Base-by-base conservation (phyloP, 2,329 filamentous ascomycete species). In the Cordyceps militaris region DNA sequence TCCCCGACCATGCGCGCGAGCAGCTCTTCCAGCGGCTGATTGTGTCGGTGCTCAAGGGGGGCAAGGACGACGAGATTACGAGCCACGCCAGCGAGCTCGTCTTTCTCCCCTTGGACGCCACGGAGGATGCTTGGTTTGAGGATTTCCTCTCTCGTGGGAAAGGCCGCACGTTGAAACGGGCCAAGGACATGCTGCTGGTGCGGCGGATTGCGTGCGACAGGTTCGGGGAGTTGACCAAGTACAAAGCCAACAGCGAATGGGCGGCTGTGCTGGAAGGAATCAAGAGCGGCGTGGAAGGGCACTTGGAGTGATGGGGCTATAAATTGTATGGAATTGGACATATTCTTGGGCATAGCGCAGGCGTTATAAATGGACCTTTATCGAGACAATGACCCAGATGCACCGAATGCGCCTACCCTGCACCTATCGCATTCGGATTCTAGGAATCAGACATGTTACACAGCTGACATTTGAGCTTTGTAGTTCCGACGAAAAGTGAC, bases 91-190 rank as follows among this genome's bases (percentile, higher is more conserved):
- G 83, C 47, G 87, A 93, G 68, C 76, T 95, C 0, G 80, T 90
- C 9, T 85, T 86, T 60, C 71, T 93, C 61, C 88, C 89, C 0
- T 81, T 95, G n/a, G 83, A 83, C 58, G 69, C 76, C 1, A 75
- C 81, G 19, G 91, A 96, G 67, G 88, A 92, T 67, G 68, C 67
- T 4, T 93, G 88, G 87, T 84, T 95, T 61, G 83, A 87, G 63
- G 81, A 87, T 26, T 87, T 81, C 59, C 73, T 95, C 38, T 76
- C 82, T 0, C 74, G 76, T 4, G 86, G 87, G 11, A 82, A 83
- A 46, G 88, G 87, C 2, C 83, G 83, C 65, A 79, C 76, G 43
- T 72, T 87, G 8, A 83, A 80, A 61, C 82, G 81, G 24, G 84
- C 87, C 3, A 86, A 83, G 66, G 89, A 93, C 64, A 89, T 87